These are phyloP conservation scores for Terfezia boudieri DNA, from an alignment of 495 filamentous ascomycete species.

Conservation along the genomic window DNA sequence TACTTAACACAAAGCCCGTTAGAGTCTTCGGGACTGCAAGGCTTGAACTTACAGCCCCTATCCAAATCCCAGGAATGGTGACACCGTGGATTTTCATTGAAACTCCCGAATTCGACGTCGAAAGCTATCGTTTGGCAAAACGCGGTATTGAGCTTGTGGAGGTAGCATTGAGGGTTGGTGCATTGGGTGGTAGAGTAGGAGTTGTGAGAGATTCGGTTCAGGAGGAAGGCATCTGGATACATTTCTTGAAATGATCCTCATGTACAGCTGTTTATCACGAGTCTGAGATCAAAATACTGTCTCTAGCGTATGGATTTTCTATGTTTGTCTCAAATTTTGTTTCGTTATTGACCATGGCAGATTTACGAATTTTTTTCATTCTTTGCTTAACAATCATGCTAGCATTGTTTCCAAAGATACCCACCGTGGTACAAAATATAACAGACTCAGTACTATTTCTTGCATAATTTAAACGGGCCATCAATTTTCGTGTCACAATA, in stretches of 20 bases:
- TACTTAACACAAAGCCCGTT: conserved; percentile 13
- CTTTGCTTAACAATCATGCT: no score
- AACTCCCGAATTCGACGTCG: conserved; percentile 9
- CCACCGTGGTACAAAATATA: no score
- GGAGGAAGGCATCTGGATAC: conserved; percentile 18
- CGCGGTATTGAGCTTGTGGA: conserved; percentile 15
- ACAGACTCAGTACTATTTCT: no score
- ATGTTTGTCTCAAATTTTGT: no score
- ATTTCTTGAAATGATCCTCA: conserved; percentile 11
- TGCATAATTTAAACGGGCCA: no score
- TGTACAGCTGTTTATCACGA: neutral
- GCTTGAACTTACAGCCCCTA: conserved; percentile 11
- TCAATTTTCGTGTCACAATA: no score
- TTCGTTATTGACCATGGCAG: no score
- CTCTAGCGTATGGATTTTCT: no score
- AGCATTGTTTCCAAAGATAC: no score
- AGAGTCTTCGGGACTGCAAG: conserved; percentile 12
- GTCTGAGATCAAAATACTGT: neutral
- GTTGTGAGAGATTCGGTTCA: conserved; percentile 11
- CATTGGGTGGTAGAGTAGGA: conserved; percentile 10
- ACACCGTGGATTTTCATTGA: conserved; percentile 17
- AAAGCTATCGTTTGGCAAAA: conserved; percentile 10
- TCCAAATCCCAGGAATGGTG: conserved; percentile 4
- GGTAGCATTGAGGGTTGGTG: conserved; percentile 15
- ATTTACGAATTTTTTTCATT: no score